Evolutionary conservation across 495 filamentous ascomycete species (phyloP), one percentile per base, ranked within the genome.

Genomic region (Letharia lupina): DNA sequence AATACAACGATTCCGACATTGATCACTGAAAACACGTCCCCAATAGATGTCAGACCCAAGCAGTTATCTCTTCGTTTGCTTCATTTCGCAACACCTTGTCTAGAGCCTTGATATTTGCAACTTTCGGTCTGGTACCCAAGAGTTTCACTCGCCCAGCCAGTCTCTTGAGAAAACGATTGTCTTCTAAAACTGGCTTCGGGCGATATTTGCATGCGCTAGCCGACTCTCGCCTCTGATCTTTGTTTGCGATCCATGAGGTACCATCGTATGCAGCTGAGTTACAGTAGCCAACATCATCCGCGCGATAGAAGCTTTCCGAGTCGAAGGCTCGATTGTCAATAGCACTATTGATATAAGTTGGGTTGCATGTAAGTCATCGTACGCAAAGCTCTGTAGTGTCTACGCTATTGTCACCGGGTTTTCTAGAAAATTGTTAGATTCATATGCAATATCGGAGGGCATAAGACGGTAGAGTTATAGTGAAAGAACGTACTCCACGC

Each of bases 211-310:
- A 41, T 86, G 81, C 33, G 89, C 89, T 18, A 82, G 65, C 72
- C 91, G 89, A 63, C 87, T 84, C n/a, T n/a, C n/a, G n/a, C n/a
- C 91, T 76, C 89, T 87, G 67, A 94, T 88, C 78, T 92, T 82
- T 91, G 80, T 63, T 89, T 85, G 20, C 91, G 84, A 70, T 95
- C 91, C 44, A 95, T 84, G 37, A 95, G 85, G 71, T 87, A 63
- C 65, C 67, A 84, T 71, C 89, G 84, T 47, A 83, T 79, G 9
- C 80, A 85, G 23, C 83, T 75, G 2, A 80, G 75, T 78, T 79
- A 68, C 90, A 91, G 68, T 82, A 83, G 47, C 91, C 76, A 87
- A 90, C 93, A 11, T 88, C 82, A n/a, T n/a, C n/a, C n/a, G n/a
- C n/a, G n/a, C n/a, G n/a, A n/a, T n/a, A n/a, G n/a, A n/a, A n/a